A percentile compares a stretch with the other conserved stretches of the same genome.
Conservation (phyloP, 805 yeast species). For the Brettanomyces custersianus region DNA sequence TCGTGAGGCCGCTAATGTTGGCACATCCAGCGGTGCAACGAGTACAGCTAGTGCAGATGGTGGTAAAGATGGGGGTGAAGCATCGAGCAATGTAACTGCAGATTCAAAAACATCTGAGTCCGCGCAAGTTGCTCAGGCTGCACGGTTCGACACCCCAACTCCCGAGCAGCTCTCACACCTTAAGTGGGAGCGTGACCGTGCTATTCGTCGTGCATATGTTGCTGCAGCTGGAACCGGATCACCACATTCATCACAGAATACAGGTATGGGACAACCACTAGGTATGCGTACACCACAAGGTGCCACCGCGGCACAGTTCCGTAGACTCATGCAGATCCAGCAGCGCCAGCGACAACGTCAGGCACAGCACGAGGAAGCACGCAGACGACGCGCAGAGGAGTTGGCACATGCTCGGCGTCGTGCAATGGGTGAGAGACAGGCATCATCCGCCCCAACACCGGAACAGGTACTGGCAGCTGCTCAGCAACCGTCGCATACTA, state of each 20-base stretch:
- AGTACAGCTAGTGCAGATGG: no score
- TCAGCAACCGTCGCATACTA: no score
- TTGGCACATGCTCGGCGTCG: no score
- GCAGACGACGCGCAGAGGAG: neutral
- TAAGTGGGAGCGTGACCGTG: slow-evolving; percentile 80
- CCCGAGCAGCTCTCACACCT: slow-evolving; percentile 79
- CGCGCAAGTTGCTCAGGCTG: neutral
- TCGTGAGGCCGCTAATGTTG: slow-evolving; percentile 45
- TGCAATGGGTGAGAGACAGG: slow-evolving; percentile 2
- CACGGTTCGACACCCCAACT: slow-evolving; percentile 46
- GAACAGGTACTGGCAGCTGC: slow-evolving; percentile 15
- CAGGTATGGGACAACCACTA: neutral
- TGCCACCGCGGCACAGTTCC: slow-evolving; percentile 1
- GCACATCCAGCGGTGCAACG: slow-evolving; percentile 21
- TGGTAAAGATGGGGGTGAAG: neutral
- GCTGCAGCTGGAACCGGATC: slow-evolving; percentile 1
- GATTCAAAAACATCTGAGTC: neutral
- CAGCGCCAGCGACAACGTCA: slow-evolving; percentile 2
- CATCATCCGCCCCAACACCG: slow-evolving; percentile 18
- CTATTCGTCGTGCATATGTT: slow-evolving; percentile 66
- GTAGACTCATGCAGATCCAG: slow-evolving; percentile 5
- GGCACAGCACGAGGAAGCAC: no score
- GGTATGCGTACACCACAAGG: neutral
- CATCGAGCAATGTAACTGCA: neutral
- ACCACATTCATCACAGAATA: neutral